These are phyloP conservation scores for Blastomyces gilchristii DNA, from an alignment of 2,329 filamentous ascomycete genomes.

Conservation along the genomic window DNA sequence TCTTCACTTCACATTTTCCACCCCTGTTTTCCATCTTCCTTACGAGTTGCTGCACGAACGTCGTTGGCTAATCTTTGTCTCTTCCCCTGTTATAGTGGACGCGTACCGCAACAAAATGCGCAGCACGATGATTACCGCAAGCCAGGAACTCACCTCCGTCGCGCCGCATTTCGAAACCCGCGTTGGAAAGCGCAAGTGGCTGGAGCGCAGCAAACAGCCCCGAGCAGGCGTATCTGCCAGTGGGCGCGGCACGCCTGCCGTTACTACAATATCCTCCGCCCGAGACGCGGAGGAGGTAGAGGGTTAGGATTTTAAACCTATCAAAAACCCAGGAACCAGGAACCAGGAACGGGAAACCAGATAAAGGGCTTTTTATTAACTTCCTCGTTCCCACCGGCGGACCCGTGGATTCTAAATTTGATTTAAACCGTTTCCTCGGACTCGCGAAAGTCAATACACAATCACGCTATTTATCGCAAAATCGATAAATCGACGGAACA, in stretches of 20 bases:
- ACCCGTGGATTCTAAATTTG: not conserved
- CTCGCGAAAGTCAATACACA: not conserved
- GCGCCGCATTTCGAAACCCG: slow-evolving; percentile 84
- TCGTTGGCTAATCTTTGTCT: slow-evolving; percentile 10
- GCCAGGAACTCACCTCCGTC: slow-evolving; percentile 61
- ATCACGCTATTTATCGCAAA: not conserved
- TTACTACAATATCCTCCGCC: slow-evolving; percentile 22
- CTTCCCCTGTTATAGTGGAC: slow-evolving; percentile 53
- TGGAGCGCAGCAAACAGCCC: slow-evolving; percentile 19
- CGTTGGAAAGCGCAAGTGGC: slow-evolving; percentile 15
- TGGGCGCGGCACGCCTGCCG: slow-evolving; percentile 15
- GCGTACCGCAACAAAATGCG: slow-evolving; percentile 89
- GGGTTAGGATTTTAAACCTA: slow-evolving; percentile 1
- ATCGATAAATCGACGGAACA: not conserved
- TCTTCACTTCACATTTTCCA: not conserved
- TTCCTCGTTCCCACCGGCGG: not conserved
- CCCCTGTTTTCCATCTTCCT: not conserved
- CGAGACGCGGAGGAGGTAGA: slow-evolving; percentile 32
- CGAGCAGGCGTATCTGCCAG: not conserved
- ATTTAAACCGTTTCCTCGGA: not conserved
- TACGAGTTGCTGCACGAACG: slow-evolving; percentile 3
- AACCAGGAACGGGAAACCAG: not conserved
- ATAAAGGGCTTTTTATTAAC: not conserved
- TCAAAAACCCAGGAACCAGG: not conserved
- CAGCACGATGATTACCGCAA: slow-evolving; percentile 65